phyloP scores from a whole-genome alignment of 1,139 yeast genomes.

The Geotrichum aggregatum region DNA sequence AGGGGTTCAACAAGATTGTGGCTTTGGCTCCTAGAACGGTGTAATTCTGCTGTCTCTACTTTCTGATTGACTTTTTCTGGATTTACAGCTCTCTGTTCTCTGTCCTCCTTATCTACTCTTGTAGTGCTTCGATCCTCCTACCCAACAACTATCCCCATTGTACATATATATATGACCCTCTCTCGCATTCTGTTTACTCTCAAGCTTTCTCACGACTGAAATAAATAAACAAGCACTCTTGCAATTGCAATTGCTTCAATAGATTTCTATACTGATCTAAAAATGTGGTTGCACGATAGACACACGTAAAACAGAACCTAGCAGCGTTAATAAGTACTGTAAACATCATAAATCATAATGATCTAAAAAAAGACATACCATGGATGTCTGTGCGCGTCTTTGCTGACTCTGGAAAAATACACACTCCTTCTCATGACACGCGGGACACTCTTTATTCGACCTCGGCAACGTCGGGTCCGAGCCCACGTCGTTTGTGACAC shows the following conservation, averaged over 20 bases:
- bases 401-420: conserved; percentile 97
- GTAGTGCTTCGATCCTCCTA: no score
- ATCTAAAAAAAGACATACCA: conserved; percentile 47
- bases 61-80: no score
- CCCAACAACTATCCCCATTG: no score
- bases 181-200: neutral
- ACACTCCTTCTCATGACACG: conserved; percentile 81
- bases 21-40: conserved; percentile 87
- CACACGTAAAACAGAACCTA: conserved; percentile 77
- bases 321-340: no score
- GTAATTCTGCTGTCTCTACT: no score
- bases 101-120: no score
- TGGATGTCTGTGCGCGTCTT: conserved; percentile 87
- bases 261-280: conserved; percentile 27
- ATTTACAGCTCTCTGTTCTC: no score
- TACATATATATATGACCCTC: neutral
- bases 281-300: conserved; percentile 75
- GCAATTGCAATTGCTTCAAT: no score
- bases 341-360: neutral
- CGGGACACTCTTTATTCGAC: conserved; percentile 88
- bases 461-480: conserved; percentile 94
- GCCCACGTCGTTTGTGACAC: conserved; percentile 95
- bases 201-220: neutral
- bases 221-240: conserved; percentile 1
- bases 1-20: conserved; percentile 80